Evolutionary conservation across 768 basidiomycete genomes (phyloP), one percentile per base, ranked within the genome.

Genomic region (Scleroderma bovista): DNA sequence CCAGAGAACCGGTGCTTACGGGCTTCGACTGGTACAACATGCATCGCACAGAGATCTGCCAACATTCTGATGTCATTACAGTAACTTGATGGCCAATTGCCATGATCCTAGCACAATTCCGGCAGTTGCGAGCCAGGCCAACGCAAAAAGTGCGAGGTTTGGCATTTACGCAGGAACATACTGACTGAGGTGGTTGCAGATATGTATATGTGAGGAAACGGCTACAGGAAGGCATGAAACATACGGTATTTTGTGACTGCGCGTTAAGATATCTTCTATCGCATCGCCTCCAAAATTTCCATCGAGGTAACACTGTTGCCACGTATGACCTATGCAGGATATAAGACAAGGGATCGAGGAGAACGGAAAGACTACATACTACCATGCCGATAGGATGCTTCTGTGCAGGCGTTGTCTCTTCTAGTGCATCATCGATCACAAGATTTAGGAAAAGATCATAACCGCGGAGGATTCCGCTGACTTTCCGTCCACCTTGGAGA

Each of bases 371-470:
- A 36, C 22, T 20, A 78, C 91, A 60, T 66, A 97, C 95, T 46
- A 96, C 87, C 46, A 91, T 94, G 22, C 94, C 94, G 59, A 93
- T 86, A 22, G 88, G 85, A 60, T 88, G 83, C 66, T 92, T 93
- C 72, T 93, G 87, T 5, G 87, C 93, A 13, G 89, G 86, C 5
- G 81, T 84, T 0, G 84, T 83, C 74, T 98, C 96, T 70, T 99
- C 96, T 60, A 86, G 67, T 10, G 92, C 90, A 63, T 98, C 91
- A 68, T 98, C 96, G 67, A 99, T 83, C 57, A 98, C 96, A 34
- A 99, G 78, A 69, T 99, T 99, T 66, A 99, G 74, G 76, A 99
- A 99, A 56, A 99, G 86, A 75, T 99, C 96, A 69, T 96, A 99
- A 46, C 96, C 96, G 55, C 96, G 86, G 45, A 99, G 73, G 13